phyloP scores from a whole-genome alignment of 2,329 filamentous ascomycete genomes.

The Lomentospora prolificans region DNA sequence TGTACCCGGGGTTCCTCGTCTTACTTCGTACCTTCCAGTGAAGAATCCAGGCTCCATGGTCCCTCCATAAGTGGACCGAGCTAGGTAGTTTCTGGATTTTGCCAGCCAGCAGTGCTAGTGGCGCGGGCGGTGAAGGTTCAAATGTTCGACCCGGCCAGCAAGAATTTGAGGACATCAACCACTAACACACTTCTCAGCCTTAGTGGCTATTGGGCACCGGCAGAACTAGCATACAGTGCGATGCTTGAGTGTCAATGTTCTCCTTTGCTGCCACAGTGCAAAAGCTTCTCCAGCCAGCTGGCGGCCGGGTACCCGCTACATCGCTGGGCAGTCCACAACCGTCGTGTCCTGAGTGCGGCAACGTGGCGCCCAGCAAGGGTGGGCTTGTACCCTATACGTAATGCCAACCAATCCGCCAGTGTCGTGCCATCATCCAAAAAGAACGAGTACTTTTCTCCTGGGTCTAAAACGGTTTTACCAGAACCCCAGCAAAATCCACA shows the following conservation, averaged over 20 bases:
- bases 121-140: too few species aligned
- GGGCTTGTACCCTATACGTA: background rate
- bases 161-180: too few species aligned
- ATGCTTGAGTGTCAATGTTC: background rate
- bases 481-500: background rate
- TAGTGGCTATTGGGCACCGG: background rate
- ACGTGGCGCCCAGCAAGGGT: background rate
- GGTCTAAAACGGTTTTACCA: background rate
- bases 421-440: conserved; percentile 1
- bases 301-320: background rate
- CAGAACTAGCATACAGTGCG: background rate
- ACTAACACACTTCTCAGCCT: background rate
- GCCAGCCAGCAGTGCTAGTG: background rate
- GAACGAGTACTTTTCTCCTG: background rate
- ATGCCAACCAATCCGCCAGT: conserved; percentile 1
- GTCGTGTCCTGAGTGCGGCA: background rate
- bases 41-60: background rate
- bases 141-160: too few species aligned
- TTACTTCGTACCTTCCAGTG: too few species aligned
- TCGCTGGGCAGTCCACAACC: background rate
- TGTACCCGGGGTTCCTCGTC: too few species aligned
- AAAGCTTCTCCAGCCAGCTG: background rate
- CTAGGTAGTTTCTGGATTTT: background rate
- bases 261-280: background rate
- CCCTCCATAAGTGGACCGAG: background rate